Evolutionary conservation across 176 grass and related monocot genomes (phyloP).

Genomic region (Secale cereale): DNA sequence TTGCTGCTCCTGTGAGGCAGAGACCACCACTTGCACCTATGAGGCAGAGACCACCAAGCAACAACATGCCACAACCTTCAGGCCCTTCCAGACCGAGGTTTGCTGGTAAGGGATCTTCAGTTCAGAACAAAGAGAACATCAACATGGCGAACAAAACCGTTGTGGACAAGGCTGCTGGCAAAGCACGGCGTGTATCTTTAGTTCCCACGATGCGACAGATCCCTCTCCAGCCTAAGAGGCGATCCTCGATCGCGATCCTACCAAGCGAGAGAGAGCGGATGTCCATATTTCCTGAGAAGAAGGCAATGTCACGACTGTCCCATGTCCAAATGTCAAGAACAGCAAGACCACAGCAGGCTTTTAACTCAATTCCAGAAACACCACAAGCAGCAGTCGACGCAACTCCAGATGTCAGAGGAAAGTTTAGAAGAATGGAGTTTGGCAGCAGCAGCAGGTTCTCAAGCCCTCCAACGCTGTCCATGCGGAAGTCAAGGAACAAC

Average conservation of each 20-base stretch:
- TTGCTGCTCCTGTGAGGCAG: slow-evolving; percentile 28
- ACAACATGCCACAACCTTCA: slow-evolving; percentile 27
- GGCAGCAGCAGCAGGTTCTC: slow-evolving; percentile 56
- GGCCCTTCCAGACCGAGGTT: slow-evolving; percentile 43
- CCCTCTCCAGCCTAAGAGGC: slow-evolving; percentile 62
- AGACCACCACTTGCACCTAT: slow-evolving; percentile 39
- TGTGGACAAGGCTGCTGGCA: slow-evolving; percentile 38
- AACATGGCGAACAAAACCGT: slow-evolving; percentile 24
- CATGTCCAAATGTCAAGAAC: slow-evolving; percentile 33
- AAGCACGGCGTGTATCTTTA: slow-evolving; percentile 64
- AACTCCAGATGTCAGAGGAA: slow-evolving; percentile 53
- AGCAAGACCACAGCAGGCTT: slow-evolving; percentile 38
- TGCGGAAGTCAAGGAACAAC: slow-evolving; percentile 51
- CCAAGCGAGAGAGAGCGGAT: slow-evolving; percentile 36
- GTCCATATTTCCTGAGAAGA: slow-evolving; percentile 32
- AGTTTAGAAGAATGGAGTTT: slow-evolving; percentile 18
- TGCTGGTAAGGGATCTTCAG: slow-evolving; percentile 3
- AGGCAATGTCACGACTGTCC: slow-evolving; percentile 38
- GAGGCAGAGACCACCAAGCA: slow-evolving; percentile 58
- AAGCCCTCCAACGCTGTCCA: slow-evolving; percentile 54
- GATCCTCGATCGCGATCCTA: slow-evolving; percentile 60
- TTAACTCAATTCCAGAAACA: slow-evolving; percentile 39
- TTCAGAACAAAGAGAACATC: slow-evolving; percentile 76
- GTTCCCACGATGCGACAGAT: slow-evolving; percentile 46
- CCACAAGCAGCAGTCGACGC: neutral